Evolutionary conservation across 257 asterid species (phyloP).

Genomic region (Rhazya stricta): DNA sequence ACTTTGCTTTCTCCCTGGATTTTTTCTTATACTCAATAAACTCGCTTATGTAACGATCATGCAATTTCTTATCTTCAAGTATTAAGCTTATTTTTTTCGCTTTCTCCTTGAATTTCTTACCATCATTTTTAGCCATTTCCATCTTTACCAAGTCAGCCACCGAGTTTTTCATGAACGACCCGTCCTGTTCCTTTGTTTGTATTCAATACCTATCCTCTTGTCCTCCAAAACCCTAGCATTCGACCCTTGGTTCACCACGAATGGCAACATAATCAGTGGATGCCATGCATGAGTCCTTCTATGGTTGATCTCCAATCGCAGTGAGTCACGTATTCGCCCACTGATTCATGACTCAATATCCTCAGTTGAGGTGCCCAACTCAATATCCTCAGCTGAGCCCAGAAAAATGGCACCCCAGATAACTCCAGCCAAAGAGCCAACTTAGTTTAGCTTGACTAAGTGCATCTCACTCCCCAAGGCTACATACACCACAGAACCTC

Average conservation of each 20-base stretch:
- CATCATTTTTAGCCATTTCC: slow-evolving; percentile 17
- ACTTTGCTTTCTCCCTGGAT: background rate
- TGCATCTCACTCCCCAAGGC: slow-evolving; percentile 32
- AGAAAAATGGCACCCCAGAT: slow-evolving; percentile 24
- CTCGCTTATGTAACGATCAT: background rate
- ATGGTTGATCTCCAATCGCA: slow-evolving; percentile 30
- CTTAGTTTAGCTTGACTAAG: slow-evolving; percentile 22
- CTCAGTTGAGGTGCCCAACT: slow-evolving; percentile 30
- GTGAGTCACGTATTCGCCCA: slow-evolving; percentile 33
- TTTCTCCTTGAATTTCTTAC: slow-evolving; percentile 2
- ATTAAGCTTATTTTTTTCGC: slow-evolving; percentile 13
- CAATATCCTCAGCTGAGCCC: slow-evolving; percentile 30
- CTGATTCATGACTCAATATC: slow-evolving; percentile 26
- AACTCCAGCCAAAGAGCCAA: slow-evolving; percentile 31
- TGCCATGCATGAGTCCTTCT: slow-evolving; percentile 23
- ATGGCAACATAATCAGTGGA: slow-evolving; percentile 24
- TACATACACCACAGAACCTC: slow-evolving; percentile 21
- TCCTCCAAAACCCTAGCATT: slow-evolving; percentile 28
- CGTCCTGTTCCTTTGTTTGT: slow-evolving; percentile 15
- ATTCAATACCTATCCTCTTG: slow-evolving; percentile 7
- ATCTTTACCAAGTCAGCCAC: slow-evolving; percentile 15
- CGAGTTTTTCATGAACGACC: slow-evolving; percentile 19
- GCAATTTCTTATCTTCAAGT: slow-evolving; percentile 11
- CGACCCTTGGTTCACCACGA: slow-evolving; percentile 30
- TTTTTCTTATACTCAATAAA: slow-evolving; percentile 5